Evolutionary conservation across 768 basidiomycete genomes (phyloP), one percentile per base, ranked within the genome.

Genomic region (Pseudohyphozyma bogoriensis): DNA sequence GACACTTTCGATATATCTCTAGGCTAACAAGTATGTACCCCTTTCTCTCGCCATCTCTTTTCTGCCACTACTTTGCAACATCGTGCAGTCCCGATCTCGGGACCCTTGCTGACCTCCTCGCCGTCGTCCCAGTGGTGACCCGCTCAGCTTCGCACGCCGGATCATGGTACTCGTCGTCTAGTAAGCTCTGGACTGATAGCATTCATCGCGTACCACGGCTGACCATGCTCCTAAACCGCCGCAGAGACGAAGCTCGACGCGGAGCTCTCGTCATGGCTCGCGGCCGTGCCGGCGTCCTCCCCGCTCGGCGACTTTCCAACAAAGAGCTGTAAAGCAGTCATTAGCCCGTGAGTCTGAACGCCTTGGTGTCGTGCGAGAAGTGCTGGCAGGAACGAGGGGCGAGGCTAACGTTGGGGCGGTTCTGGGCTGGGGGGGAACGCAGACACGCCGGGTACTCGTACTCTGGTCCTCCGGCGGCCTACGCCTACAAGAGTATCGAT

Each of bases 391-490:
- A 20, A n/a, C 10, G 22, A 24, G 32, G 29, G 3, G 6, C 8
- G 10, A 31, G 3, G n/a, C n/a, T n/a, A n/a, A n/a, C n/a, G n/a
- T n/a, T n/a, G n/a, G n/a, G n/a, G n/a, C n/a, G n/a, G n/a, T n/a
- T n/a, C n/a, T n/a, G n/a, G n/a, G n/a, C 16, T 49, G 35, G 33
- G 22, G 12, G 9, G 15, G 18, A 24, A 31, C 22, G 28, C 72
- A 96, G 92, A 13, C 95, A 99, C 73, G 95, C 95, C 3, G 95
- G 95, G 8, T 96, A 92, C 76, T 80, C 83, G 7, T 97, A 95
- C 75, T 95, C 91, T 56, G 95, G 95, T 26, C 84, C 83, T 7
- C 80, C 92, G 1, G 93, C 95, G 3, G 93, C 90, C 3, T 97
- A 90, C 89, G 93, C 93, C 0, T 99, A 97, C 76, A 85, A 83